These are phyloP conservation scores for Paxillus rubicundulus DNA, from an alignment of 768 basidiomycete species.

Conservation along the genomic window DNA sequence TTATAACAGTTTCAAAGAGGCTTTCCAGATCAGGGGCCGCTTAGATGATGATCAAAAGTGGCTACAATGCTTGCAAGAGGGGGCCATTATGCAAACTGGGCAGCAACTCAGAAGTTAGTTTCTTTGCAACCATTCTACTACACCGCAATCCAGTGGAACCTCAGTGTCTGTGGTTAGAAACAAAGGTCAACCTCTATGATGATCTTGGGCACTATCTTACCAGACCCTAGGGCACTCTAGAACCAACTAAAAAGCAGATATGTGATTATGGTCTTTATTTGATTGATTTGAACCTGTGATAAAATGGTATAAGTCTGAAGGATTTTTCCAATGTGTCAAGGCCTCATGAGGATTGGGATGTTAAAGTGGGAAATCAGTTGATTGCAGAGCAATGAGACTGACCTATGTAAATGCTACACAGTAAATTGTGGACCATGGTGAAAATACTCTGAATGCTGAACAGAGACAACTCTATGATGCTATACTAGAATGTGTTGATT, in stretches of 20 bases:
- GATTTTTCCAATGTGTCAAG: constrained; percentile 18
- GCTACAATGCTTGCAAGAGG: constrained; percentile 39
- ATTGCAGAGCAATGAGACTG: constrained; percentile 8
- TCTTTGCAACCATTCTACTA: constrained; percentile 42
- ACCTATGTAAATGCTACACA: constrained; percentile 16
- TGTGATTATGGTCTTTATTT: constrained; percentile 44
- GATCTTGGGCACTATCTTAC: constrained; percentile 32
- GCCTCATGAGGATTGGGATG: constrained; percentile 12
- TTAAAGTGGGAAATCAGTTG: constrained; percentile 12
- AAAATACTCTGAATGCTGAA: no score
- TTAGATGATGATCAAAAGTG: constrained; percentile 46
- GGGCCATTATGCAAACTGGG: constrained; percentile 38
- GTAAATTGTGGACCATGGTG: no score
- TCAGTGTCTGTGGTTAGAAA: constrained; percentile 35
- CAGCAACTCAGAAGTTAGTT: constrained; percentile 27
- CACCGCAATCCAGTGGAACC: constrained; percentile 34
- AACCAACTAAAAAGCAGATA: constrained; percentile 31
- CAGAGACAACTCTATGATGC: no score
- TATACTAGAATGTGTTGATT: no score
- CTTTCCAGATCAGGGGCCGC: constrained; percentile 28
- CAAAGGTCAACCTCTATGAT: constrained; percentile 37
- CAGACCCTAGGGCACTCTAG: neutral
- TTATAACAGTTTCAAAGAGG: constrained; percentile 33
- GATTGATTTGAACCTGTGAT: constrained; percentile 26
- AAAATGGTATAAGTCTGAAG: constrained; percentile 6